Conservation (phyloP, 257 asterid species). For the Solanum bulbocastanum region DNA sequence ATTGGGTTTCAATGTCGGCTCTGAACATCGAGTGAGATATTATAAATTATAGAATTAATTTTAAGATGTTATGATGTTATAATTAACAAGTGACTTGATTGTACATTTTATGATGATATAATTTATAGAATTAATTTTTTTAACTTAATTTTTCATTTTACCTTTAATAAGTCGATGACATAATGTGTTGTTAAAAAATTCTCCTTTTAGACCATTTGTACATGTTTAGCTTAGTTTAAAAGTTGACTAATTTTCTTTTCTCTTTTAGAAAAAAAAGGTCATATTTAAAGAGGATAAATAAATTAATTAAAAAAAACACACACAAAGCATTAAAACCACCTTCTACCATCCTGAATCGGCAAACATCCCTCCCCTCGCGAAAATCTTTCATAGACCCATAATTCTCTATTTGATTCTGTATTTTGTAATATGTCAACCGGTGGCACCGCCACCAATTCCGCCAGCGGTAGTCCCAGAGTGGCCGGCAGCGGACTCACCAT, state of each 20-base stretch:
- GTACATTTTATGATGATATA: too few relatives aligned
- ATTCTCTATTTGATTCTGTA: not conserved
- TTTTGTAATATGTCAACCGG: constrained; percentile 35
- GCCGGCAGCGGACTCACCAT: constrained; percentile 13
- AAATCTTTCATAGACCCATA: not conserved
- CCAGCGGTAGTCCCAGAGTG: constrained; percentile 7
- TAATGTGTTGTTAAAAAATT: not conserved
- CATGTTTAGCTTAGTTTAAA: not conserved
- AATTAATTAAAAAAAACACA: not conserved
- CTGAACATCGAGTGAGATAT: too few relatives aligned
- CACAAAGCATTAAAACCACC: not conserved
- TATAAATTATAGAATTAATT: too few relatives aligned
- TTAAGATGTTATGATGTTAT: too few relatives aligned
- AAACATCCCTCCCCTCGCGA: not conserved
- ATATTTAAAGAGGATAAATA: not conserved
- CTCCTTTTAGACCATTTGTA: not conserved
- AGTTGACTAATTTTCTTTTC: not conserved
- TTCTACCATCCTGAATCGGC: not conserved
- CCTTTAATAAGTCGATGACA: not conserved
- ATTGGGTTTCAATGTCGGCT: too few relatives aligned
- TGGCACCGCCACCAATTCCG: constrained; percentile 26
- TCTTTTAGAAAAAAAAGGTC: too few relatives aligned
- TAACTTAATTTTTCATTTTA: not conserved
- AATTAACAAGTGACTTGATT: too few relatives aligned
- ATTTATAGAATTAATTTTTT: too few relatives aligned